A percentile compares a stretch with the other conserved stretches of the same genome.
These are phyloP conservation scores for Beauveria asiatica DNA, from an alignment of 2,329 filamentous ascomycete genomes.

Conservation along the genomic window DNA sequence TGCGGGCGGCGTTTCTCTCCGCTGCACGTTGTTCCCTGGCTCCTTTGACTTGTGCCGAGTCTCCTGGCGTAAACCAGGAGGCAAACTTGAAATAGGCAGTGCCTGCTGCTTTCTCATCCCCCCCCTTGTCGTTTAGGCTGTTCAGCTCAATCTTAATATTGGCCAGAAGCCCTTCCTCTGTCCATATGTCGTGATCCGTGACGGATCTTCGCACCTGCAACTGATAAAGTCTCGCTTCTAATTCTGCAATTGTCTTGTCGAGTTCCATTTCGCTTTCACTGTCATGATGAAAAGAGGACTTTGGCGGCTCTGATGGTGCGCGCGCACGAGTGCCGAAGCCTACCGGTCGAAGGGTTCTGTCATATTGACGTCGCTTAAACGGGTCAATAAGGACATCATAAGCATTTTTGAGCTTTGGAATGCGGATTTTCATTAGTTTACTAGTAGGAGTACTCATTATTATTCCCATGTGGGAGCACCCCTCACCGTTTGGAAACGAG, in stretches of 20 bases:
- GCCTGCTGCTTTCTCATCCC: neutral
- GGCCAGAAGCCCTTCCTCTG: neutral
- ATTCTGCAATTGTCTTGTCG: neutral
- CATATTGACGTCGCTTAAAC: neutral
- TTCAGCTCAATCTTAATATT: neutral
- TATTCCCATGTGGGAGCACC: neutral
- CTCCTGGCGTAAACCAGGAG: neutral
- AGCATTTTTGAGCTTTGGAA: neutral
- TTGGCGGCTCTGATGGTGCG: neutral
- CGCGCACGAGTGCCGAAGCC: neutral
- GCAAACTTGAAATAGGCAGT: neutral
- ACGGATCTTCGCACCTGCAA: neutral
- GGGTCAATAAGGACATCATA: neutral
- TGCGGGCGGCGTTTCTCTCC: neutral
- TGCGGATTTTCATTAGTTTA: neutral
- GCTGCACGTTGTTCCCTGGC: neutral
- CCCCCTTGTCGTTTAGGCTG: neutral
- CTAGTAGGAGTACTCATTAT: neutral
- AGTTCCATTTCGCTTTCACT: neutral
- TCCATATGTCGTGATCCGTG: neutral
- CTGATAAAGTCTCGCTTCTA: neutral
- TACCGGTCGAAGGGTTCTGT: neutral
- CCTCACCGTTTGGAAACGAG: neutral
- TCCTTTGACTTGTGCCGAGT: neutral
- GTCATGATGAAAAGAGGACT: neutral